Evolutionary conservation across 805 yeast species (phyloP).

Genomic region (Candida chilensis): DNA sequence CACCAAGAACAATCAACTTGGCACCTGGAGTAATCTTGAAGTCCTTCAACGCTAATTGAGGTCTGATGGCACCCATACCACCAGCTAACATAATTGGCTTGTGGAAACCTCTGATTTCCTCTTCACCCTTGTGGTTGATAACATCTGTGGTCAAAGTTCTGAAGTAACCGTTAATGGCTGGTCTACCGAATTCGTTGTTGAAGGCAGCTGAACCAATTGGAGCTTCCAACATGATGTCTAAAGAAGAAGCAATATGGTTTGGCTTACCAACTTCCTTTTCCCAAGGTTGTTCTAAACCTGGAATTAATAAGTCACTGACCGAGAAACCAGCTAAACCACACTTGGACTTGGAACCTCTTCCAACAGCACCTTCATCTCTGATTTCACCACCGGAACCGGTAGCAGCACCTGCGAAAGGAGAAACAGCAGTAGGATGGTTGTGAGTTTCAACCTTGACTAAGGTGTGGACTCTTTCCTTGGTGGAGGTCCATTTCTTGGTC

Average conservation of each 20-base stretch:
- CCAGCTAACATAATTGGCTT: slow-evolving; percentile 99
- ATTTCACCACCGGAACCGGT: slow-evolving; percentile 99
- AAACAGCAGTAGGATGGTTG: slow-evolving; percentile 98
- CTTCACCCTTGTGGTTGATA: slow-evolving; percentile 46
- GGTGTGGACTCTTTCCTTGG: slow-evolving; percentile 75
- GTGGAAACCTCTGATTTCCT: slow-evolving; percentile 90
- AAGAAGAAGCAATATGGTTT: slow-evolving; percentile 80
- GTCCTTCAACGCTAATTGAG: slow-evolving; percentile 83
- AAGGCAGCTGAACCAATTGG: slow-evolving; percentile 98
- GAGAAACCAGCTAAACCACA: slow-evolving; percentile 94
- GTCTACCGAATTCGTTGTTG: slow-evolving; percentile 98
- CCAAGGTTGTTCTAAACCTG: slow-evolving; percentile 88
- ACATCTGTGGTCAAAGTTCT: slow-evolving; percentile 87
- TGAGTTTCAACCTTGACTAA: slow-evolving; percentile 96
- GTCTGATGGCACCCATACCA: slow-evolving; percentile 96
- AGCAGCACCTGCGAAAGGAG: slow-evolving; percentile 99
- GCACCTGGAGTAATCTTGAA: slow-evolving; percentile 88
- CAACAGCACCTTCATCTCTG: slow-evolving; percentile 99
- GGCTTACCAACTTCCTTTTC: slow-evolving; percentile 89
- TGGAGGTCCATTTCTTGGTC: slow-evolving; percentile 65
- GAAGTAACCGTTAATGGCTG: slow-evolving; percentile 93
- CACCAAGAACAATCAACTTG: slow-evolving; percentile 88
- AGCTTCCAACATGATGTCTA: slow-evolving; percentile 94
- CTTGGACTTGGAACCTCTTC: slow-evolving; percentile 94
- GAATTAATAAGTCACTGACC: slow-evolving; percentile 85